phyloP scores from a whole-genome alignment of 441 rosid genomes.

The Metrosideros polymorpha region DNA sequence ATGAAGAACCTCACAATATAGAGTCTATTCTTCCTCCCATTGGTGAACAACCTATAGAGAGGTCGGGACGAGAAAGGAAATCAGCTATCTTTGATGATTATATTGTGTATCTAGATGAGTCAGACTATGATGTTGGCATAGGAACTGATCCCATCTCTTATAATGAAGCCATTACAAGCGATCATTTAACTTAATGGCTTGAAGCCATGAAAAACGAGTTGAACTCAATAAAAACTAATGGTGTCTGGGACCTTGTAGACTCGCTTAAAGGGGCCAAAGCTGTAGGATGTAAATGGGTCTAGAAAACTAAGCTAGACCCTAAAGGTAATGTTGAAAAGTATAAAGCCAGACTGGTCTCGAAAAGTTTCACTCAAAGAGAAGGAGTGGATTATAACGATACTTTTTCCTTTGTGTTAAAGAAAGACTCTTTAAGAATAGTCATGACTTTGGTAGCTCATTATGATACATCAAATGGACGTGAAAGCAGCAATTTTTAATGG shows the following conservation, averaged over 20 bases:
- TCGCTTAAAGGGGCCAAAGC: not conserved
- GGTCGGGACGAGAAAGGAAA: not conserved
- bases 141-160: not conserved
- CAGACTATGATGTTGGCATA: not conserved
- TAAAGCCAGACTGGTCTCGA: not conserved
- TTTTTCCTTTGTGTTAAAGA: not conserved
- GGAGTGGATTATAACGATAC: not conserved
- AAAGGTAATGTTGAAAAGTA: not conserved
- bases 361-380: too few relatives aligned
- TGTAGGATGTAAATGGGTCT: not conserved
- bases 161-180: not conserved
- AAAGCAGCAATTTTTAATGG: not conserved
- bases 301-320: not conserved
- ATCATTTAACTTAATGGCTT: not conserved
- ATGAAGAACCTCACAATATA: not conserved
- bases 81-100: not conserved
- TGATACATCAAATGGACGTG: not conserved
- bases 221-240: not conserved
- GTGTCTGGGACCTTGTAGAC: not conserved
- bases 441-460: not conserved
- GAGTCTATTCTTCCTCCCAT: accelerated
- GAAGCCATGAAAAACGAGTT: not conserved
- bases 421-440: not conserved
- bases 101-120: not conserved
- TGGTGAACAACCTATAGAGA: not conserved